Conservation (phyloP, 306 rosid species). For the Vigna unguiculata region DNA sequence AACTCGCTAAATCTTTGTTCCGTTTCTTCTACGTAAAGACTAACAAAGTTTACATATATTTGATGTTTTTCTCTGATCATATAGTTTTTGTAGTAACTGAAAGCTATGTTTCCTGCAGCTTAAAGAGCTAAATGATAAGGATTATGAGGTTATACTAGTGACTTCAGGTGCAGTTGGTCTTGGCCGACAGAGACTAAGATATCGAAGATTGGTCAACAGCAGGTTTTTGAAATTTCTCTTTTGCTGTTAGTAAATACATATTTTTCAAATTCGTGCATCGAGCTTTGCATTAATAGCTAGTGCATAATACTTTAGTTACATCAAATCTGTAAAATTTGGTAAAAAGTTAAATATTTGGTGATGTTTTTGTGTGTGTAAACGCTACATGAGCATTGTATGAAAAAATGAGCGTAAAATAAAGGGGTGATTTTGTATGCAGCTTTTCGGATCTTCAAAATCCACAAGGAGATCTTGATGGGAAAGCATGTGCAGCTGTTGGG, state of each 20-base stretch:
- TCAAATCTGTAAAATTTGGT: constrained; percentile 1
- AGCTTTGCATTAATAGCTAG: constrained; percentile 26
- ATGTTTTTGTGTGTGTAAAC: background rate
- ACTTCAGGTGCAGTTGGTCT: constrained; percentile 94
- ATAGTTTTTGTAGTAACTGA: constrained; percentile 34
- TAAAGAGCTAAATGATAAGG: constrained; percentile 70
- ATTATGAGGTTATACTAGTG: constrained; percentile 85
- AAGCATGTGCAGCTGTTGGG: constrained; percentile 94
- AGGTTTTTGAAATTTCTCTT: constrained; percentile 59
- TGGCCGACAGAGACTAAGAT: constrained; percentile 86
- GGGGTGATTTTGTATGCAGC: constrained; percentile 52
- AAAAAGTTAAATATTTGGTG: background rate
- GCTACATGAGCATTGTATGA: background rate
- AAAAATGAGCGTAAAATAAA: constrained; percentile 23
- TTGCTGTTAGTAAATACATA: background rate
- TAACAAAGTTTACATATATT: background rate
- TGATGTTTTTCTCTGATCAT: constrained; percentile 26
- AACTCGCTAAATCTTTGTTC: constrained; percentile 5
- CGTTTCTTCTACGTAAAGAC: constrained; percentile 1
- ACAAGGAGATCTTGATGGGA: constrained; percentile 76
- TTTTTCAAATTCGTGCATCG: background rate
- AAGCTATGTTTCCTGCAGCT: constrained; percentile 58
- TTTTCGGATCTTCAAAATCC: constrained; percentile 88
- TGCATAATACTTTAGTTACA: background rate
- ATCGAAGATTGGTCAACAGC: constrained; percentile 86